Evolutionary conservation across 2,329 filamentous ascomycete genomes (phyloP).

Genomic region (Paraphoma chrysanthemicola): DNA sequence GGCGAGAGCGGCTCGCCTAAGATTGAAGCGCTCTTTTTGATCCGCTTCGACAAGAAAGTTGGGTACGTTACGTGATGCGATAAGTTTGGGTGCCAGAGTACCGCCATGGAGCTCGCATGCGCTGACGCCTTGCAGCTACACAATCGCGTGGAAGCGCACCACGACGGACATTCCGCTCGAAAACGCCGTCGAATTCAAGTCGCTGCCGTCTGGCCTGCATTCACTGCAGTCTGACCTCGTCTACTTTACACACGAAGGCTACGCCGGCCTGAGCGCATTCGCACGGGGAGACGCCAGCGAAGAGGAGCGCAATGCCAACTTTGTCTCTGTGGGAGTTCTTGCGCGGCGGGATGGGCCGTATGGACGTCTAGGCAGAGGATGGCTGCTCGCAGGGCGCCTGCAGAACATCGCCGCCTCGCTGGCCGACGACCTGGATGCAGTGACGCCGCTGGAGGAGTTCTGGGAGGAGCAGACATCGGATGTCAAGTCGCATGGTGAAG

Average conservation of each 20-base stretch:
- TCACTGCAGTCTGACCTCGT: slow-evolving; percentile 84
- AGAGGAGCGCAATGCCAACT: slow-evolving; percentile 83
- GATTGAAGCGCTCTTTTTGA: slow-evolving; percentile 77
- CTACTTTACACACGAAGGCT: slow-evolving; percentile 87
- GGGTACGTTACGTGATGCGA: slow-evolving; percentile 65
- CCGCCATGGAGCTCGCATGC: background rate
- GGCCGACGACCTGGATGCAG: slow-evolving; percentile 69
- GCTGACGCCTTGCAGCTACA: slow-evolving; percentile 61
- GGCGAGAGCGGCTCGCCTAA: slow-evolving; percentile 5
- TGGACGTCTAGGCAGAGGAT: slow-evolving; percentile 84
- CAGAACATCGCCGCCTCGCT: slow-evolving; percentile 73
- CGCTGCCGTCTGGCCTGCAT: slow-evolving; percentile 90
- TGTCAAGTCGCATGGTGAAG: slow-evolving; percentile 2
- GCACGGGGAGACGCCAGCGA: slow-evolving; percentile 82
- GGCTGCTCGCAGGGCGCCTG: slow-evolving; percentile 82
- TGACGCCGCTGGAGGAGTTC: slow-evolving; percentile 74
- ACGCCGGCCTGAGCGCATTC: slow-evolving; percentile 91
- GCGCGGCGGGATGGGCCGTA: slow-evolving; percentile 76
- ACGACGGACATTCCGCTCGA: slow-evolving; percentile 75
- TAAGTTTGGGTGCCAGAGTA: slow-evolving; percentile 1
- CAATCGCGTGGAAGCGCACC: slow-evolving; percentile 85
- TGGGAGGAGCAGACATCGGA: slow-evolving; percentile 68
- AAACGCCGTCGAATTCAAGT: slow-evolving; percentile 94
- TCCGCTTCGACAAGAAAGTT: slow-evolving; percentile 90
- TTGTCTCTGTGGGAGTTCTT: slow-evolving; percentile 89